These are phyloP conservation scores for Hypomyces perniciosus DNA, from an alignment of 2,329 filamentous ascomycete species.

Conservation along the genomic window DNA sequence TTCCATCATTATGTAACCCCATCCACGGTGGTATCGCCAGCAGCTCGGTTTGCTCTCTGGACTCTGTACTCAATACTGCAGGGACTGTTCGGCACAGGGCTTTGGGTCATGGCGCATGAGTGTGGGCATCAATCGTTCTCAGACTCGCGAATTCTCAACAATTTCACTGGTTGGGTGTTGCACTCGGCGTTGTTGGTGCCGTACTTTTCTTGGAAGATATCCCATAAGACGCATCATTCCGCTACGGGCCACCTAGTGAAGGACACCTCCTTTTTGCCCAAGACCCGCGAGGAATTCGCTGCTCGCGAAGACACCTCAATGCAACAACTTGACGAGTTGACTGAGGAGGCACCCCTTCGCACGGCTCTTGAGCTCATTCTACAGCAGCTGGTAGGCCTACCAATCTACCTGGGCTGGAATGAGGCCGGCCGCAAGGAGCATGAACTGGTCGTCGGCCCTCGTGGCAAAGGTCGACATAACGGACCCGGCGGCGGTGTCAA, in stretches of 20 bases:
- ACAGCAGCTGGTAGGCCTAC: background rate
- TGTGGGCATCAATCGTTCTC: constrained; percentile 16
- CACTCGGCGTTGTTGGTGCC: constrained; percentile 25
- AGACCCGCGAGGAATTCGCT: background rate
- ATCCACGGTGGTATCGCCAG: no score
- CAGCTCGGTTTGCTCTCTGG: no score
- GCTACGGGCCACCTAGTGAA: background rate
- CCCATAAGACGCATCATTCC: background rate
- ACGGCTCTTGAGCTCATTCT: background rate
- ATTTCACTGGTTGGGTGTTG: constrained; percentile 11
- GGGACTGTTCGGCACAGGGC: constrained; percentile 2
- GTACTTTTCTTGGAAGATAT: constrained; percentile 15
- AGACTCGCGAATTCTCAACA: constrained; percentile 9
- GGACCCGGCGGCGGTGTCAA: no score
- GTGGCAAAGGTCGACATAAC: no score
- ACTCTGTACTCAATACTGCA: background rate
- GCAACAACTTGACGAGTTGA: background rate
- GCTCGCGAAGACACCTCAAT: background rate
- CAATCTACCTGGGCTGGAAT: no score
- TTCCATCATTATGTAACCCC: no score
- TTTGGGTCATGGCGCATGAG: constrained; percentile 16
- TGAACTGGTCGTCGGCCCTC: no score
- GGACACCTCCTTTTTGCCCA: background rate
- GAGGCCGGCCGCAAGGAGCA: no score
- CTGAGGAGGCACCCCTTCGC: background rate